A percentile compares a stretch with the other conserved stretches of the same genome.
These are phyloP conservation scores for Apiospora phragmitis DNA, from an alignment of 2,329 filamentous ascomycete species.

Conservation along the genomic window DNA sequence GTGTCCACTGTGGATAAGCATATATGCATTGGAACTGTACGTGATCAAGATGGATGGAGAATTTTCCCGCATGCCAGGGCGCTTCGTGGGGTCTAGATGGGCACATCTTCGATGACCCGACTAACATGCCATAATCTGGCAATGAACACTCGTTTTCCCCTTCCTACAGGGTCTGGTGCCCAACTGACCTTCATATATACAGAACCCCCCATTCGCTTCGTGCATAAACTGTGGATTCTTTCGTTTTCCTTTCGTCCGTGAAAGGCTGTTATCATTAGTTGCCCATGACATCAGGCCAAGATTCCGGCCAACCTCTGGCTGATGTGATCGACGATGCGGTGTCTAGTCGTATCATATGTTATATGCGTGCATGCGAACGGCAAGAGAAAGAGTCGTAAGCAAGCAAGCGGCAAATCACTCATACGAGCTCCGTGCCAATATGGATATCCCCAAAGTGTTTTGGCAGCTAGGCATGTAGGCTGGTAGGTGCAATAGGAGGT, in stretches of 20 bases:
- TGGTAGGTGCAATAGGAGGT: neutral
- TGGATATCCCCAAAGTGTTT: neutral
- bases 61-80: neutral
- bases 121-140: constrained; percentile 4
- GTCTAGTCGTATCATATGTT: neutral
- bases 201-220: neutral
- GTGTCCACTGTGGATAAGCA: neutral
- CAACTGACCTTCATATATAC: neutral
- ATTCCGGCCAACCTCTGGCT: neutral
- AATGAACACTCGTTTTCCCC: neutral
- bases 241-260: neutral
- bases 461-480: neutral
- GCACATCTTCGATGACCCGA: neutral
- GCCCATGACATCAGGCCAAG: neutral
- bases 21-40: neutral
- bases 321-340: neutral
- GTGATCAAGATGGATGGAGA: constrained; percentile 3
- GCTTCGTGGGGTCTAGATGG: neutral
- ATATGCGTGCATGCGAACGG: neutral
- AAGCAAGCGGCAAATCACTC: neutral
- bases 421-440: neutral
- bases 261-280: neutral
- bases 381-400: neutral
- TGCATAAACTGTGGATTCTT: neutral
- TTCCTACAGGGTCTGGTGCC: neutral